Evolutionary conservation across 805 yeast species (phyloP).

Genomic region (Cyberlindnera suaveolens): DNA sequence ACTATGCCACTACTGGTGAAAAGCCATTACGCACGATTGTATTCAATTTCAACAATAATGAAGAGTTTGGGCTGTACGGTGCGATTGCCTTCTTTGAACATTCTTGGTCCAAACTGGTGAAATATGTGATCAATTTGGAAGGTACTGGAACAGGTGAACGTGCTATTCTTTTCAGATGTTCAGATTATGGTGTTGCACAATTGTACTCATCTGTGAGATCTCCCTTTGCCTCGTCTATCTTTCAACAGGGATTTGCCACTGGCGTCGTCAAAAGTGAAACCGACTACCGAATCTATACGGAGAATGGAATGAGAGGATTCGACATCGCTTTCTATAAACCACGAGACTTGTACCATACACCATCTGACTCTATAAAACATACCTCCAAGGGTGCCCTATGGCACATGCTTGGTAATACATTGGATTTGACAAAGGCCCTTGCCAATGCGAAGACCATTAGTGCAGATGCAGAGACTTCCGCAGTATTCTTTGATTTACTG

Average conservation of each 20-base stretch:
- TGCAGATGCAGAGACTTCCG: conserved; percentile 30
- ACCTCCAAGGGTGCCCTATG: conserved; percentile 65
- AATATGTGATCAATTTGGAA: conserved; percentile 73
- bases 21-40: conserved; percentile 69
- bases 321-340: conserved; percentile 89
- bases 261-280: conserved; percentile 75
- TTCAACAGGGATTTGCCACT: conserved; percentile 79
- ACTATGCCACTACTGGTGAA: conserved; percentile 30
- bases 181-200: conserved; percentile 66
- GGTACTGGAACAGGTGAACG: conserved; percentile 86
- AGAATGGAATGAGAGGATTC: conserved; percentile 71
- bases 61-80: conserved; percentile 83
- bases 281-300: conserved; percentile 68
- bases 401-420: conserved; percentile 74
- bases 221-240: conserved; percentile 76
- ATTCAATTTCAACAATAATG: conserved; percentile 84
- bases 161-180: conserved; percentile 76
- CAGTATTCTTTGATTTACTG: conserved; percentile 60
- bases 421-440: conserved; percentile 50
- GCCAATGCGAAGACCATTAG: conserved; percentile 32
- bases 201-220: conserved; percentile 46
- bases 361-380: conserved; percentile 59
- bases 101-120: conserved; percentile 59
- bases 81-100: conserved; percentile 69
- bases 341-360: conserved; percentile 77